Percentiles rank a stretch among this genome's conserved stretches.
Conservation (phyloP, 257 asterid species). For the Solanum habrochaites region DNA sequence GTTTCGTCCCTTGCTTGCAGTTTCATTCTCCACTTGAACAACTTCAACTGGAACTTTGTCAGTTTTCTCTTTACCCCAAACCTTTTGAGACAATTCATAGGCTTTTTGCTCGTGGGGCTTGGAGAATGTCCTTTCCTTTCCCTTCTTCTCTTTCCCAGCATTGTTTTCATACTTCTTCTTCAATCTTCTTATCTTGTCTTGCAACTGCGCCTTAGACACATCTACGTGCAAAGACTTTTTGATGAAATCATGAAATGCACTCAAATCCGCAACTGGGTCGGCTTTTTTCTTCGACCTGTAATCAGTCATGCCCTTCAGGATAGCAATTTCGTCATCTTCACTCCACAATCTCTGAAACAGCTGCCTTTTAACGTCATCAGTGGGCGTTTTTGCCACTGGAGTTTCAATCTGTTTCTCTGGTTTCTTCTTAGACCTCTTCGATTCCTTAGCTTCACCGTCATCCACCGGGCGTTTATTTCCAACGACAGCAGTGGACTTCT, state of each 20-base stretch:
- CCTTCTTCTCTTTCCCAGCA: constrained; percentile 25
- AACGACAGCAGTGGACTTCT: constrained; percentile 10
- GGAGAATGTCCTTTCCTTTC: constrained; percentile 16
- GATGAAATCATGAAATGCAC: constrained; percentile 39
- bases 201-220: constrained; percentile 36
- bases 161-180: constrained; percentile 38
- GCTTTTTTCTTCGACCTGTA: constrained; percentile 17
- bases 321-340: constrained; percentile 51
- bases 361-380: constrained; percentile 20
- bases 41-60: background rate
- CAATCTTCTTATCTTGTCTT: constrained; percentile 43
- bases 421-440: constrained; percentile 36
- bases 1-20: constrained; percentile 8
- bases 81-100: constrained; percentile 27
- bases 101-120: constrained; percentile 40
- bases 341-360: constrained; percentile 52
- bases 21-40: constrained; percentile 10
- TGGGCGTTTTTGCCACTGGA: constrained; percentile 1
- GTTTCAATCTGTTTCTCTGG: constrained; percentile 5
- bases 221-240: constrained; percentile 30
- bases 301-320: constrained; percentile 44
- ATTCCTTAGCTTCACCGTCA: constrained; percentile 14
- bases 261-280: constrained; percentile 28
- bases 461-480: constrained; percentile 30
- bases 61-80: constrained; percentile 37